Evolutionary conservation across 768 basidiomycete species (phyloP).

Genomic region (Mycena galopus): DNA sequence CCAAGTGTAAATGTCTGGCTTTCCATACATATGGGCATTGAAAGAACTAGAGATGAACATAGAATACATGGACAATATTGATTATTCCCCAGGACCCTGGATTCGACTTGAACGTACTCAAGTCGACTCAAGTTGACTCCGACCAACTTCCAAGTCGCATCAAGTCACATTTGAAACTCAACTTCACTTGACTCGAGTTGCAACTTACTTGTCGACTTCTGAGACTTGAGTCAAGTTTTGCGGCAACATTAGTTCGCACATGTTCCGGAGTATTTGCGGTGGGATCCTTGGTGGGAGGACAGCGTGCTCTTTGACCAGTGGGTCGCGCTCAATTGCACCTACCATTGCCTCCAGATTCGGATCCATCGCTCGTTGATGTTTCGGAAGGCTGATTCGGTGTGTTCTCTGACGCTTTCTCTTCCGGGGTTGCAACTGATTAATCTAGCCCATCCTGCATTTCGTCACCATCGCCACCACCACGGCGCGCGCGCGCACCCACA

Average conservation of each 20-base stretch:
- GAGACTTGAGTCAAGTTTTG: background rate
- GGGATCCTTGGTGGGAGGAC: conserved; percentile 55
- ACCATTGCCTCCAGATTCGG: conserved; percentile 71
- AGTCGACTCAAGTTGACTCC: background rate
- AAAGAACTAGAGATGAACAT: background rate
- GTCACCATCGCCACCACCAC: conserved; percentile 88
- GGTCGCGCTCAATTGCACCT: conserved; percentile 61
- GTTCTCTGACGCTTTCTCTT: background rate
- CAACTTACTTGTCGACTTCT: background rate
- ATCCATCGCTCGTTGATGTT: conserved; percentile 88
- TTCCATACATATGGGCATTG: too few relatives aligned
- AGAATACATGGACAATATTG: background rate
- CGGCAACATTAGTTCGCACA: background rate
- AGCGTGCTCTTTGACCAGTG: conserved; percentile 66
- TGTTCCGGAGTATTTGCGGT: conserved; percentile 55
- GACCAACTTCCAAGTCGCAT: background rate
- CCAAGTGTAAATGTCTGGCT: too few relatives aligned
- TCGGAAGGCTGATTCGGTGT: conserved; percentile 56
- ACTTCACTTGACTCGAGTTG: background rate
- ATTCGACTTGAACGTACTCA: too few relatives aligned
- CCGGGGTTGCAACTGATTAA: too few relatives aligned
- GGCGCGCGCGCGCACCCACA: conserved; percentile 79
- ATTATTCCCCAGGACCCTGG: too few relatives aligned
- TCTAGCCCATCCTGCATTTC: conserved; percentile 39
- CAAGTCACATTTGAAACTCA: background rate